Base-by-base conservation (phyloP, 1,284 basidiomycete genomes). In the Xerocomus nothofagi region DNA sequence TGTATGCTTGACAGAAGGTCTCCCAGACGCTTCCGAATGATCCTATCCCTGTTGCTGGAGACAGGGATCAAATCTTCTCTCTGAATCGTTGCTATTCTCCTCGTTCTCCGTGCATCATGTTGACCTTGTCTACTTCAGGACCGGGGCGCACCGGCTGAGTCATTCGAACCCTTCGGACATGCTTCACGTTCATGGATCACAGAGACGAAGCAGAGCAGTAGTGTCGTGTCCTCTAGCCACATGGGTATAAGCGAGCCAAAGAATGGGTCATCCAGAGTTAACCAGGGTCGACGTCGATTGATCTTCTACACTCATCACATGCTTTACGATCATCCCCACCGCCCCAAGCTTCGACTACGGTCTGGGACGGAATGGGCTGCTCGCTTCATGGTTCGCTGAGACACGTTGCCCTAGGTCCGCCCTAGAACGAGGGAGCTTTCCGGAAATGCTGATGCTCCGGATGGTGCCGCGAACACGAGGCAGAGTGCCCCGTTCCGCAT, bases 61-160 rank as follows among this genome's bases (percentile, higher is more conserved):
- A 39, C 51, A 27, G 61, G 61, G 55, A 52, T 23, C 3, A 8
- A 49, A 66, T 66, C 65, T 66, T 66, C 65, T 66, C 68, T 70
- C 68, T 70, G 65, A 66, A 20, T 49, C 34, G 11, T 51, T 31
- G 17, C 37, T 42, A 8, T 54, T 48, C 8, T 45, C 26, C 6
- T 31, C 20, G 3, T 31, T 38, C 20, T 34, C 40, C 20, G 21
- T 34, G 39, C 29, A 44, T 39, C 15, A 20, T 47, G 36, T 39
- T 68, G 60, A 68, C 40, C 3, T 11, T 17, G 29, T 37, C 29
- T 44, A 41, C 31, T 47, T 31, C 43, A 56, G 39, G 40, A n/a
- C 15, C 21, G 20, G 21, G 6, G 33, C 23, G 24, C 24, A 30
- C 53, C 33, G 27, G 43, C 47, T 40, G 39, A 20, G 15, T n/a